Base-by-base conservation (phyloP, 2,329 filamentous ascomycete genomes). In the Beauveria sp. region DNA sequence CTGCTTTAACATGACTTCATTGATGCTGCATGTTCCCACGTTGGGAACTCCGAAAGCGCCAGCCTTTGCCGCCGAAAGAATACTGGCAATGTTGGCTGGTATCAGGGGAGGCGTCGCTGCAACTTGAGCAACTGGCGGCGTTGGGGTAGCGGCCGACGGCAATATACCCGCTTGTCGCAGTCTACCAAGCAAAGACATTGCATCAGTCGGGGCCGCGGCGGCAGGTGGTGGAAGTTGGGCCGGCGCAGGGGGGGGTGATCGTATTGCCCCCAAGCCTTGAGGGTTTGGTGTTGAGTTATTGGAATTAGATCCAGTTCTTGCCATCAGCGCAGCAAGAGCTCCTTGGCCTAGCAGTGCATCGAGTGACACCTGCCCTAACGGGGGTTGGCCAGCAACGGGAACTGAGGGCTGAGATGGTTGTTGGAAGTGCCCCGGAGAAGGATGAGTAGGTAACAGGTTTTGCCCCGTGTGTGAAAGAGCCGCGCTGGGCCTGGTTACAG, bases 91-190 rank as follows among this genome's bases (percentile, higher is more conserved):
- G 49, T 73, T 74, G 34, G 72, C 69, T 2, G 75, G 72, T 14
- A 76, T 60, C 7, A 72, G 65, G 3, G 73, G 66, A 34, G 69
- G 66, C 4, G 73, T 65, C 64, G 69, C 67, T 31, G 69, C 72
- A 53, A 71, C 65, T 60, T 67, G 65, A 57, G 66, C 65, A n/a
- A 66, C 69, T 28, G 75, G 70, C 4, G 72, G 68, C 7, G 73
- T 67, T 12, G 74, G 70, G 60, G 76, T 73, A 45, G 78, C 74
- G 10, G 78, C 68, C 18, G 77, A 72, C 34, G 81, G 74, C 34
- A 93, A 76, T 62, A 92, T 79, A 22, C 89, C 89, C 8, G 87
- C 86, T 64, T 85, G 83, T 63, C 88, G 82, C 62, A 93, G 77
- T 70, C 86, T 85, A 20, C 87, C 86, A 65, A 93, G 76, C 26